These are phyloP conservation scores for Chrysopogon serrulatus DNA, from an alignment of 176 grass and related monocot species.

Conservation along the genomic window DNA sequence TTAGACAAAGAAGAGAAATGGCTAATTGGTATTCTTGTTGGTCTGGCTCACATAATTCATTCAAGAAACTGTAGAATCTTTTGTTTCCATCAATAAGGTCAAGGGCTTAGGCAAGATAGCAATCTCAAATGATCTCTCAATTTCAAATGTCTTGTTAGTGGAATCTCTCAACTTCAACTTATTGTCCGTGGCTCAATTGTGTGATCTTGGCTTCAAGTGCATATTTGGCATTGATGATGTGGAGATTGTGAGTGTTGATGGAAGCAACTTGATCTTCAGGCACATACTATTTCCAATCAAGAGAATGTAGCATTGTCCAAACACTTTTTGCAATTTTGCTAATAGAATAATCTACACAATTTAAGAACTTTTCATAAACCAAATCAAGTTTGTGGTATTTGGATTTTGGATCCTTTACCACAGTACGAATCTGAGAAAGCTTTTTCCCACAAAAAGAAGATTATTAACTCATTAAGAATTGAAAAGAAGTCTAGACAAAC, in stretches of 20 bases:
- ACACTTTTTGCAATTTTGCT: not conserved
- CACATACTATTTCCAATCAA: not conserved
- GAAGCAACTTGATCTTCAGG: too few species aligned
- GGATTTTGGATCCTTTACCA: not conserved
- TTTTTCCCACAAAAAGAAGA: not conserved
- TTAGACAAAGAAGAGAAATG: not conserved
- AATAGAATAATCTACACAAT: not conserved
- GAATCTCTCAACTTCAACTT: too few species aligned
- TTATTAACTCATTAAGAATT: not conserved
- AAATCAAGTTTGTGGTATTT: constrained; percentile 1
- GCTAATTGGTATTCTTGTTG: not conserved
- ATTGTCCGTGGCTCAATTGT: too few species aligned
- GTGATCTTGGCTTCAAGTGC: too few species aligned
- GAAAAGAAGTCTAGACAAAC: not conserved
- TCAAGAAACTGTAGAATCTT: not conserved
- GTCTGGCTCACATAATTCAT: not conserved
- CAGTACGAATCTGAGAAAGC: not conserved
- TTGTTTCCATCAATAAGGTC: not conserved
- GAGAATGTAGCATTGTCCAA: not conserved
- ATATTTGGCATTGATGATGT: too few species aligned
- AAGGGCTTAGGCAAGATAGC: too few species aligned
- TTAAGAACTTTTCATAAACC: not conserved
- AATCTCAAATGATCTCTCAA: too few species aligned
- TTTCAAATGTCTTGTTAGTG: too few species aligned
- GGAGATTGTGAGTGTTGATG: too few species aligned